Conservation (phyloP, 305 asterid genomes). For the Andrographis paniculata region DNA sequence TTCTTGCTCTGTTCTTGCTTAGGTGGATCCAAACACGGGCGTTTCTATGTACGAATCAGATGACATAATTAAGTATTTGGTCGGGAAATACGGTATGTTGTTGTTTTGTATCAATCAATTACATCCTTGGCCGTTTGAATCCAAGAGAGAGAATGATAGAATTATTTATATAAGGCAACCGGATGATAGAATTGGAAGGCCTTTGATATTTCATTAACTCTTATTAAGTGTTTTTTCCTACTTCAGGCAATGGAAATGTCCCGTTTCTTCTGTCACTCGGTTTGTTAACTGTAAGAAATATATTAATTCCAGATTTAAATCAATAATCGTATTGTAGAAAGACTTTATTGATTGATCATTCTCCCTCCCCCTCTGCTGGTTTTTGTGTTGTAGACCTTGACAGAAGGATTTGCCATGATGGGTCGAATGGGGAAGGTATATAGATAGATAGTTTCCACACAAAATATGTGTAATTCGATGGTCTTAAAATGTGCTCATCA, state of each 20-base stretch:
- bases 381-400: conserved; percentile 41
- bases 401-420: conserved; percentile 87
- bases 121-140: background rate
- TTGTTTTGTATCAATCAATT: background rate
- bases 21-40: conserved; percentile 97
- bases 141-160: too few species aligned
- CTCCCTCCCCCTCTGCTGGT: conserved; percentile 6
- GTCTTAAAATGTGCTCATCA: background rate
- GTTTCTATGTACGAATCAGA: conserved; percentile 90
- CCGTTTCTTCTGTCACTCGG: conserved; percentile 81
- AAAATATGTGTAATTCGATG: too few species aligned
- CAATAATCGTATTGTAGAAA: conserved; percentile 11
- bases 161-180: too few species aligned
- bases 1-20: conserved; percentile 23
- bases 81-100: conserved; percentile 65
- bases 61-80: conserved; percentile 81
- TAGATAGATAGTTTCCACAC: conserved; percentile 10
- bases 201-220: background rate
- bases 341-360: background rate
- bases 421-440: conserved; percentile 85
- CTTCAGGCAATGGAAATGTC: conserved; percentile 75
- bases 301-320: conserved; percentile 5
- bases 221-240: conserved; percentile 9
- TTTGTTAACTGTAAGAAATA: conserved; percentile 63
- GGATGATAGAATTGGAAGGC: too few species aligned